Conservation (phyloP, 441 rosid genomes). For the Dalechampia spathulata region DNA sequence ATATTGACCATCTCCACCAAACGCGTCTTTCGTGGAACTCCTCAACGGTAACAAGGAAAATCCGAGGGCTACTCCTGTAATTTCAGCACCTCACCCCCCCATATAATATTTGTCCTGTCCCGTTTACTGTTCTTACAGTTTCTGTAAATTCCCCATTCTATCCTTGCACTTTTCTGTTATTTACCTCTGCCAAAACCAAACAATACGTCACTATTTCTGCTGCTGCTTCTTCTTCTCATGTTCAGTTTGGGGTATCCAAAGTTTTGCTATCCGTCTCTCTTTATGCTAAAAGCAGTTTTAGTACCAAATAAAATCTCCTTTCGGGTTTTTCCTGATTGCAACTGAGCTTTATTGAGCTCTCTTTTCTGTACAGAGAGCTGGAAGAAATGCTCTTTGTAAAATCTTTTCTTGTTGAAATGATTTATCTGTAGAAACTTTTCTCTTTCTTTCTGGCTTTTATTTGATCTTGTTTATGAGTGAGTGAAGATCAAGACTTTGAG, state of each 20-base stretch:
- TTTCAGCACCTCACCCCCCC: background rate
- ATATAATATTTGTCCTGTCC: slow-evolving; percentile 1
- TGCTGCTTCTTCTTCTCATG: slow-evolving; percentile 16
- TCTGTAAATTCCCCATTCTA: slow-evolving; percentile 16
- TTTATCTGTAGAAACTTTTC: background rate
- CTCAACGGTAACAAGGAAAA: slow-evolving; percentile 19
- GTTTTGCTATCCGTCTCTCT: slow-evolving; percentile 19
- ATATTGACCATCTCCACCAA: slow-evolving; percentile 2
- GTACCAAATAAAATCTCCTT: too few relatives aligned
- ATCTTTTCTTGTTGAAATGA: background rate
- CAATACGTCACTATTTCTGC: slow-evolving; percentile 9
- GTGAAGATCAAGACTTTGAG: slow-evolving; percentile 19
- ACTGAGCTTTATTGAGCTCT: slow-evolving; percentile 11
- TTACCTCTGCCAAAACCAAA: slow-evolving; percentile 1
- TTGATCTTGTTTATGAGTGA: slow-evolving; percentile 2
- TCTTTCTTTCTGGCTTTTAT: background rate
- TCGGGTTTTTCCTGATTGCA: slow-evolving; percentile 13
- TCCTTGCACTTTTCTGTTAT: slow-evolving; percentile 10
- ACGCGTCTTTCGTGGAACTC: background rate
- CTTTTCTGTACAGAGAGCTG: slow-evolving; percentile 4
- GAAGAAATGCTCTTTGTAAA: background rate
- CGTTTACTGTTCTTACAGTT: slow-evolving; percentile 6
- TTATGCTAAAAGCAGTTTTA: too few relatives aligned
- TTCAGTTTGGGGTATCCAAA: slow-evolving; percentile 44
- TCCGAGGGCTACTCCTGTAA: slow-evolving; percentile 9